Evolutionary conservation across 352 stramenopile species (phyloP), one percentile per base, ranked within the genome.

Genomic region (Pythium sukuiense): DNA sequence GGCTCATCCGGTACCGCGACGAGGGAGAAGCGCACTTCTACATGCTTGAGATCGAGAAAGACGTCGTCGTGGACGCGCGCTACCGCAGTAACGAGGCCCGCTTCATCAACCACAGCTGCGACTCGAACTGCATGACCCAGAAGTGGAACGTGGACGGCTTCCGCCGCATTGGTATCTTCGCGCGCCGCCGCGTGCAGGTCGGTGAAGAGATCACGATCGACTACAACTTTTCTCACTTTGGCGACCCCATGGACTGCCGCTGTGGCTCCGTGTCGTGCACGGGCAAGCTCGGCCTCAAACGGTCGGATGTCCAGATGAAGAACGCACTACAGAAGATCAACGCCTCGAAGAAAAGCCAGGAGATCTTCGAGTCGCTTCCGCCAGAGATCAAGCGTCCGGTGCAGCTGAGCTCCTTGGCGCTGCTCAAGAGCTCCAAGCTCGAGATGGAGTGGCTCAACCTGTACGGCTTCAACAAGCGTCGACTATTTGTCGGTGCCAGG

Each of bases 91-190:
- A 97, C 65, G 89, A 98, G 29, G 95, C 94, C 39, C 86, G 96
- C 27, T 99, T 98, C 71, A 98, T 98, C 67, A 99, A 99, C 82
- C 91, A 98, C 69, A 97, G 89, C 67, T 98, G 93, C 59, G 88
- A 96, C 55, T 87, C 92, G n/a, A 98, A 98, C 73, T 97, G 92
- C 76, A 83, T 92, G 43, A 98, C 93, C 18, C 89, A 98, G 66
- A 98, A 98, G 55, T 98, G 97, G 79, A 92, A 92, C 61, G 84
- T 92, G 29, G 82, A 86, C 35, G 81, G 81, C 1, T 69, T 90
- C 49, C 72, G 85, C 18, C 86, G 86, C 39, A 92, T 94, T 55
- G 86, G 83, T 13, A 94, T 94, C 69, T 90, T 92, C 64, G 80
- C 86, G 27, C 74, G 81, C 29, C 80, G 81, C 16, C 80, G 79